Conservation (phyloP, 805 yeast species). For the Cyberlindnera misumaiensis region DNA sequence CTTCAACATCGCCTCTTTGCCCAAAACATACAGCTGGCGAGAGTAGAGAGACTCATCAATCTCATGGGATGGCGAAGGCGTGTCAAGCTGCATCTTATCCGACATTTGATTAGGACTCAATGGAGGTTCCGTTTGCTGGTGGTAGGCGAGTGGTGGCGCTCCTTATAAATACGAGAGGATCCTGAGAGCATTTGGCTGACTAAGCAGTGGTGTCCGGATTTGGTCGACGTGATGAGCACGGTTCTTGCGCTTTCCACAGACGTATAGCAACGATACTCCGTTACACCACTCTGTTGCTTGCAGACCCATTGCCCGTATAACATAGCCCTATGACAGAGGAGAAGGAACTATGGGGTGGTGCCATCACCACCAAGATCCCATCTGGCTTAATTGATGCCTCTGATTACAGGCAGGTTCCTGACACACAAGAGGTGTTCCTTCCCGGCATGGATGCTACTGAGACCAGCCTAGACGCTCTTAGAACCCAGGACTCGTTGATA, state of each 20-base stretch:
- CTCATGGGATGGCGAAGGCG: conserved; percentile 33
- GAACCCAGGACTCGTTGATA: conserved; percentile 49
- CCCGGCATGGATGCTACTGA: conserved; percentile 26
- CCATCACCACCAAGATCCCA: conserved; percentile 57
- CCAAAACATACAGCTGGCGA: conserved; percentile 92
- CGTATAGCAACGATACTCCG: too few species aligned
- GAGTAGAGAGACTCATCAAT: conserved; percentile 95
- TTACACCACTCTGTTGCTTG: too few species aligned
- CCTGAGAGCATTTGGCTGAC: too few species aligned
- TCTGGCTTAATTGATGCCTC: conserved; percentile 68
- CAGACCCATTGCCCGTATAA: too few species aligned
- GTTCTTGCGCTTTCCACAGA: too few species aligned
- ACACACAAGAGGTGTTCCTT: conserved; percentile 87
- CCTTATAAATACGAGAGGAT: too few species aligned
- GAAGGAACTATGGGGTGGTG: conserved; percentile 74
- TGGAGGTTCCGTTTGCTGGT: not conserved
- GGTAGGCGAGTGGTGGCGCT: too few species aligned
- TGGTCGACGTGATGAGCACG: too few species aligned
- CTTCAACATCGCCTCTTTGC: conserved; percentile 96
- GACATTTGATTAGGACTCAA: conserved; percentile 11
- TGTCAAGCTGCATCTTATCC: conserved; percentile 37
- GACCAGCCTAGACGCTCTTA: conserved; percentile 25
- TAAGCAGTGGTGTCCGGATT: too few species aligned
- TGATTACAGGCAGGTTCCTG: conserved; percentile 75
- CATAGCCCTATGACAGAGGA: not conserved